Base-by-base conservation (phyloP, 768 basidiomycete genomes). In the Leccinum longicurvipes region DNA sequence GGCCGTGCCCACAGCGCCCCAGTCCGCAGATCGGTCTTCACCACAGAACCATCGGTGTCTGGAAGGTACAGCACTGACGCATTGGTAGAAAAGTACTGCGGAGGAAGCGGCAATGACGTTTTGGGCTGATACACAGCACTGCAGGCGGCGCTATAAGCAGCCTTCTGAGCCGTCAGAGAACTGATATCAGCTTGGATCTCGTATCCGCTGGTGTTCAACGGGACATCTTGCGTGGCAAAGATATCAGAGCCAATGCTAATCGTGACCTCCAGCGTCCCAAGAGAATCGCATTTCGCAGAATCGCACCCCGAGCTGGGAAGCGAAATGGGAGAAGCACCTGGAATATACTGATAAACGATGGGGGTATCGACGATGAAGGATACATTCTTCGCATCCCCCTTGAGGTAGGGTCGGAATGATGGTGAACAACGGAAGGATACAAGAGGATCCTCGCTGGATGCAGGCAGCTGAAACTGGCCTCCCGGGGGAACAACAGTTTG, bases 371-470 rank as follows among this genome's bases (percentile, higher is more conserved):
- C 54, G 42, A 80, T 54, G 46, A 80, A 34, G 17, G 58, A 19
- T 4, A 53, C 62, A 8, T 25, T 11, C 19, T 53, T 42, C 7
- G 45, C 69, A 19, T 82, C 80, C 41, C 74, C 73, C 10, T 73
- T 68, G 2, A 82, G 72, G 66, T 79, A 82, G 2, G 80, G 80
- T 36, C 74, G 73, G 45, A 80, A 72, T 6, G 65, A 75, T 2
- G 79, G 80, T 1, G 75, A 69, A 56, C 80, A 82, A 44, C 77
- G 75, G 44, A 82, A 72, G 0, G 76, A 76, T 1, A 81, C 66
- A 14, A 80, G 70, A 9, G 80, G 75, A 7, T 60, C 58, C 3
- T 62, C 19, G 4, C 76, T 77, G 3, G 59, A 52, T 0, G 63
- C 59, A 1, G 77, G 76, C 1, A 72, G 52, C 7, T 70, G 68